Base-by-base conservation (phyloP, 495 filamentous ascomycete species). In the Margaritispora aquatica region DNA sequence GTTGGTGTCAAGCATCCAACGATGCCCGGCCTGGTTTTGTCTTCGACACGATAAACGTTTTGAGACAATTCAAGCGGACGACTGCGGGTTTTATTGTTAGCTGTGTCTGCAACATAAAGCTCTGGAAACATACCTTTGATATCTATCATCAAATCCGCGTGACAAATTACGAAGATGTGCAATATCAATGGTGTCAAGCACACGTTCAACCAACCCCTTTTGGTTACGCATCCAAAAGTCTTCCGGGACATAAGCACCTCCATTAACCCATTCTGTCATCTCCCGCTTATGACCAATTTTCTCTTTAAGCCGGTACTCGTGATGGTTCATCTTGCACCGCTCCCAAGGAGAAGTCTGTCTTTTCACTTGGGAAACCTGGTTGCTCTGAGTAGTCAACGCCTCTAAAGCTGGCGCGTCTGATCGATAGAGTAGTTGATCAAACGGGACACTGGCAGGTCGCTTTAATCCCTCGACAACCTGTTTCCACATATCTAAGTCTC, bases 11-110 rank as follows among this genome's bases (percentile, higher is more conserved):
- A 72, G 65, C 90, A 94, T 0, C 80, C 78, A 2, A 79, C 75
- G 19, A 92, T 78, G 0, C 89, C 89, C 50, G 69, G 72, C 0
- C 74, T 72, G 2, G 73, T 73, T 27, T 29, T 61, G 55, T 84
- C 79, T 2, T 65, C 72, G 29, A 74, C 74, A 19, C 86, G 78
- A 61, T 89, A 87, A 19, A 89, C 73, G 60, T 91, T 92, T 66
- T 96, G 90, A 19, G 88, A 90, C 1, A 90, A 67, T 51, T 96
- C 89, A 52, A 81, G 77, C 55, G 78, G 75, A 21, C 77, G 73
- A 58, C 80, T 84, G 58, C 9, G 17, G 15, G 19, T 20, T 26
- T 1, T n/a, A n/a, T n/a, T n/a, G n/a, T n/a, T n/a, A n/a, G n/a
- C n/a, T n/a, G n/a, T n/a, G n/a, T n/a, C n/a, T n/a, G n/a, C n/a